These are phyloP conservation scores for Nakazawaea ernobii DNA, from an alignment of 805 yeast genomes.

Conservation along the genomic window DNA sequence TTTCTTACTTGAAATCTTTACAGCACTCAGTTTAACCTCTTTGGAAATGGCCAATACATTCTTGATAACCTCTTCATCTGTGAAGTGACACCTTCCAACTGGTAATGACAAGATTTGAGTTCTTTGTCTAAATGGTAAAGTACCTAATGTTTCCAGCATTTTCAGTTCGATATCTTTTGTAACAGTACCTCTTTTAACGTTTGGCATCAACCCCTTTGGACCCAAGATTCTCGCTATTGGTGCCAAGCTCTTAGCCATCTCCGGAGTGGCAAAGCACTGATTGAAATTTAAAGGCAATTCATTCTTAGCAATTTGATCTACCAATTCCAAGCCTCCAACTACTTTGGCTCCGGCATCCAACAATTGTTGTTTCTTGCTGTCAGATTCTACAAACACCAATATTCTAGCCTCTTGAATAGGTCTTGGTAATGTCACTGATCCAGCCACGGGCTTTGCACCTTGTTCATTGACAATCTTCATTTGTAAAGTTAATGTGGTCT, in stretches of 20 bases:
- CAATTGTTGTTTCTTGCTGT: slow-evolving; percentile 47
- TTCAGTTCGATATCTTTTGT: slow-evolving; percentile 53
- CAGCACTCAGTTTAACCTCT: slow-evolving; percentile 49
- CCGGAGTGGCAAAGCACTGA: slow-evolving; percentile 82
- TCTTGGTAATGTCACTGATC: slow-evolving; percentile 66
- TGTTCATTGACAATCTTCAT: slow-evolving; percentile 63
- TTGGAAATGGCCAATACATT: slow-evolving; percentile 65
- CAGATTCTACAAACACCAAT: slow-evolving; percentile 61
- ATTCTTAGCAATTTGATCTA: slow-evolving; percentile 55
- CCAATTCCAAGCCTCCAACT: slow-evolving; percentile 69
- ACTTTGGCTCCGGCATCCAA: slow-evolving; percentile 52
- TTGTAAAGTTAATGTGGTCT: slow-evolving; percentile 64
- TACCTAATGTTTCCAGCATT: slow-evolving; percentile 54
- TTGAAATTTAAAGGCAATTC: slow-evolving; percentile 53
- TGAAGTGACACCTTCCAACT: slow-evolving; percentile 71
- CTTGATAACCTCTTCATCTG: slow-evolving; percentile 67
- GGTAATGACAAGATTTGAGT: slow-evolving; percentile 56
- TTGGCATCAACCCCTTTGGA: slow-evolving; percentile 86
- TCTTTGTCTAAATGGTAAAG: slow-evolving; percentile 74
- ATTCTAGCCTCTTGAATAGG: slow-evolving; percentile 63
- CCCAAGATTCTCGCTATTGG: slow-evolving; percentile 79
- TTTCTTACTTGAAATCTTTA: slow-evolving; percentile 56
- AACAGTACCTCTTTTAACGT: slow-evolving; percentile 81
- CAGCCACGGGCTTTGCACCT: slow-evolving; percentile 72
- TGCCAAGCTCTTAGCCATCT: slow-evolving; percentile 56